Conservation (phyloP, 805 yeast species). For the Schwanniomyces vanrijiae region DNA sequence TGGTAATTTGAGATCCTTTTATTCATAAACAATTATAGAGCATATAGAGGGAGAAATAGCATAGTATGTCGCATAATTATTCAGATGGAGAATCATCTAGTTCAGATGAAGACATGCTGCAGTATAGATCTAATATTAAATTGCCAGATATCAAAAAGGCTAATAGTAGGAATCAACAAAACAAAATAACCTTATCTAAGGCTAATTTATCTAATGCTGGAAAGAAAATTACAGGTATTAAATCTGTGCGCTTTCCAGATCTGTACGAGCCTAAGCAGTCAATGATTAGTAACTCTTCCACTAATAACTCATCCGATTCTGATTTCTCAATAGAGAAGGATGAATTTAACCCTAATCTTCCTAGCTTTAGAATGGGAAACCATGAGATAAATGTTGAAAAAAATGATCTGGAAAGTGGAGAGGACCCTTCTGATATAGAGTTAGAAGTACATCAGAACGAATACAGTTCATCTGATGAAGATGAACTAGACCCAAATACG, state of each 20-base stretch:
- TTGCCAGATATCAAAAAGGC: slow-evolving; percentile 28
- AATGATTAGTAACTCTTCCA: slow-evolving; percentile 23
- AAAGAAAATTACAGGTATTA: slow-evolving; percentile 15
- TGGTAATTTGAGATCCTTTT: neutral
- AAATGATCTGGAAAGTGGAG: slow-evolving; percentile 11
- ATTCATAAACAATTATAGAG: neutral
- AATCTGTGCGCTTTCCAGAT: slow-evolving; percentile 32
- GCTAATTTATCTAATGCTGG: slow-evolving; percentile 28
- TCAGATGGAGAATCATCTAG: slow-evolving; percentile 15
- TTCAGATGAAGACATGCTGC: slow-evolving; percentile 31
- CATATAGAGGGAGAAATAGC: neutral
- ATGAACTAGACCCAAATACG: slow-evolving; percentile 4
- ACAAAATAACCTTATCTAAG: slow-evolving; percentile 11
- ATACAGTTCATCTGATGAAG: slow-evolving; percentile 5
- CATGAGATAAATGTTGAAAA: slow-evolving; percentile 5
- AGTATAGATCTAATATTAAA: slow-evolving; percentile 26
- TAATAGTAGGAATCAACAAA: slow-evolving; percentile 17
- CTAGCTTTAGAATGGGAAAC: slow-evolving; percentile 19
- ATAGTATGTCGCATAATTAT: slow-evolving; percentile 1
- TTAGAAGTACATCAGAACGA: neutral
- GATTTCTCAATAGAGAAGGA: slow-evolving; percentile 10
- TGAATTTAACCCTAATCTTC: slow-evolving; percentile 14
- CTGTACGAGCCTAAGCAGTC: slow-evolving; percentile 23
- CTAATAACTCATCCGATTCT: slow-evolving; percentile 18
- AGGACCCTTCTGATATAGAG: slow-evolving; percentile 4